These are phyloP conservation scores for Phaseolus coccineus DNA, from an alignment of 331 rosid species.

Conservation along the genomic window DNA sequence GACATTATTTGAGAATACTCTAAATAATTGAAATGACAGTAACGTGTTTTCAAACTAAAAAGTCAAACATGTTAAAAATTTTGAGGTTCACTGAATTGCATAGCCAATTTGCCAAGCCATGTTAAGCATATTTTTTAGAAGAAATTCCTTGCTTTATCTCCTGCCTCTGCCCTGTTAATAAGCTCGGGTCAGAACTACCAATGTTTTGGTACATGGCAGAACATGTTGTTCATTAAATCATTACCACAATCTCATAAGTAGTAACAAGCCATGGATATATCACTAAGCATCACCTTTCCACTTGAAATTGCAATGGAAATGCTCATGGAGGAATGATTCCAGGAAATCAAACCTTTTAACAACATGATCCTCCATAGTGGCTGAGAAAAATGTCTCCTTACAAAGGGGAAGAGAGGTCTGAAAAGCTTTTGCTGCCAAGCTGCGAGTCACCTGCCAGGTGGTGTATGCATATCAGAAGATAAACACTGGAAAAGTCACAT, in stretches of 20 bases:
- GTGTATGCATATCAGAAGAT: conserved; percentile 25
- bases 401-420: conserved; percentile 86
- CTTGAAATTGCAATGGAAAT: conserved; percentile 27
- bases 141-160: conserved; percentile 8
- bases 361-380: conserved; percentile 71
- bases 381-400: conserved; percentile 89
- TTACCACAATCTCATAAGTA: conserved; percentile 12
- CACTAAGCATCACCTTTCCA: conserved; percentile 31
- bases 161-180: not conserved
- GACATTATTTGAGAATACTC: not conserved
- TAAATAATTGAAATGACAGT: not conserved
- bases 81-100: not conserved
- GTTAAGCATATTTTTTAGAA: not conserved
- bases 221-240: not conserved
- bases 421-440: conserved; percentile 91
- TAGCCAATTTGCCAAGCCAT: not conserved
- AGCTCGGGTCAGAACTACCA: not conserved
- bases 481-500: conserved; percentile 16
- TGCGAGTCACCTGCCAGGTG: conserved; percentile 74
- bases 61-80: not conserved
- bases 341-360: conserved; percentile 69
- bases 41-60: conserved; percentile 1
- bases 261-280: conserved; percentile 3
- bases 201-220: conserved; percentile 31
- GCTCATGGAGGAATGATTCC: conserved; percentile 13